Evolutionary conservation across 2,329 filamentous ascomycete species (phyloP).

Genomic region (Alternaria burnsii): DNA sequence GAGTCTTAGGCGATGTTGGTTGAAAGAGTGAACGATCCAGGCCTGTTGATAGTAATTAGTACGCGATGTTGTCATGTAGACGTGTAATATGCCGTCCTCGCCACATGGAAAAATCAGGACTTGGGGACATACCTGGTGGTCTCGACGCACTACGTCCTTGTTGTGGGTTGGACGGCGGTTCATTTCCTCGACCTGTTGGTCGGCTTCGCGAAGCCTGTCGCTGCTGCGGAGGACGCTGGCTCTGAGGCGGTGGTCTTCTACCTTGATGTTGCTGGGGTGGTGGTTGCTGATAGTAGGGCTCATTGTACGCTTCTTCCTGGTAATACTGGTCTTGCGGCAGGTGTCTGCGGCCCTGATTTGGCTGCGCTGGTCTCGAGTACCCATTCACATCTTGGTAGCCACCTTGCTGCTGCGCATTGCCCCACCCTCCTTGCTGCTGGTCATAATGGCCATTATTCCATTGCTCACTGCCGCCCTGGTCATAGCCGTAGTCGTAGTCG

Average conservation of each 20-base stretch:
- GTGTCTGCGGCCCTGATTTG: slow-evolving; percentile 23
- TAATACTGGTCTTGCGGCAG: slow-evolving; percentile 35
- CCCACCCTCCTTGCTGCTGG: slow-evolving; percentile 39
- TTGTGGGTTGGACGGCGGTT: slow-evolving; percentile 27
- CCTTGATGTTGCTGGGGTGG: slow-evolving; percentile 36
- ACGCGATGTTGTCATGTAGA: not conserved
- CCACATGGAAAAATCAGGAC: not conserved
- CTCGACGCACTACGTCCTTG: slow-evolving; percentile 38
- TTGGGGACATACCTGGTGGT: slow-evolving; percentile 38
- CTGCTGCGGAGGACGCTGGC: slow-evolving; percentile 35
- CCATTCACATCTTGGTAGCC: slow-evolving; percentile 37
- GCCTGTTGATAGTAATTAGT: slow-evolving; percentile 31
- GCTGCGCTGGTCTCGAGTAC: slow-evolving; percentile 26
- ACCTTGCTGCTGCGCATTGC: slow-evolving; percentile 34
- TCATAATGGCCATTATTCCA: slow-evolving; percentile 49
- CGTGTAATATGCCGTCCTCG: not conserved
- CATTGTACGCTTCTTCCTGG: slow-evolving; percentile 39
- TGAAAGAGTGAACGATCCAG: slow-evolving; percentile 42
- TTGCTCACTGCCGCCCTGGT: slow-evolving; percentile 45
- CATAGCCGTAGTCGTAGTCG: slow-evolving; percentile 46
- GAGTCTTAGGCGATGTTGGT: slow-evolving; percentile 35
- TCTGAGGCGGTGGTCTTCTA: slow-evolving; percentile 25
- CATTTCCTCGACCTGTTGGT: slow-evolving; percentile 36
- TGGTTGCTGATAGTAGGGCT: slow-evolving; percentile 37
- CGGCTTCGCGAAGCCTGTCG: slow-evolving; percentile 39